Evolutionary conservation across 2,329 filamentous ascomycete genomes (phyloP).

Genomic region (Fusarium setosum): DNA sequence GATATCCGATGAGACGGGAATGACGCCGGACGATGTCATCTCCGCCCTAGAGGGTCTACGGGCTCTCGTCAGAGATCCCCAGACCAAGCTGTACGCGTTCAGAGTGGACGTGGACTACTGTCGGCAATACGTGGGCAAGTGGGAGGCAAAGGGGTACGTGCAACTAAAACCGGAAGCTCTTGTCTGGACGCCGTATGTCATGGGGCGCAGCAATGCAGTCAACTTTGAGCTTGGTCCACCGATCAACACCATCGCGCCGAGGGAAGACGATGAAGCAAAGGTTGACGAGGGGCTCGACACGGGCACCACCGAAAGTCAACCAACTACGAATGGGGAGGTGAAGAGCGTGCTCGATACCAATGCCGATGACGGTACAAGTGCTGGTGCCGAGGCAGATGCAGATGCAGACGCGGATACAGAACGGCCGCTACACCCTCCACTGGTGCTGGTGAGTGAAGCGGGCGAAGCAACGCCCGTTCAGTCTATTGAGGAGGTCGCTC

Average conservation of each 20-base stretch:
- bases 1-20: constrained; percentile 90
- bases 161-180: constrained; percentile 83
- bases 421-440: constrained; percentile 11
- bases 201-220: constrained; percentile 86
- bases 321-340: constrained; percentile 40
- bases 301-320: constrained; percentile 29
- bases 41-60: constrained; percentile 91
- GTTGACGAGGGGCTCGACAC: constrained; percentile 47
- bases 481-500: constrained; percentile 45
- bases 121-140: constrained; percentile 86
- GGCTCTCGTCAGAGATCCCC: constrained; percentile 88
- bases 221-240: constrained; percentile 86
- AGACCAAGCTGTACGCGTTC: constrained; percentile 89
- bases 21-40: constrained; percentile 96
- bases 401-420: constrained; percentile 3
- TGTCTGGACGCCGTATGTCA: constrained; percentile 96
- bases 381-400: too few relatives aligned
- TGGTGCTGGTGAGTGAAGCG: constrained; percentile 34
- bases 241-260: constrained; percentile 86
- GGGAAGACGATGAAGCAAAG: constrained; percentile 75
- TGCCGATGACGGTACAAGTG: not conserved
- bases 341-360: constrained; percentile 12
- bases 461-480: constrained; percentile 41
- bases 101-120: constrained; percentile 89
- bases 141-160: constrained; percentile 89